Evolutionary conservation across 257 asterid species (phyloP), one percentile per base, ranked within the genome.

Genomic region (Prunella vulgaris): DNA sequence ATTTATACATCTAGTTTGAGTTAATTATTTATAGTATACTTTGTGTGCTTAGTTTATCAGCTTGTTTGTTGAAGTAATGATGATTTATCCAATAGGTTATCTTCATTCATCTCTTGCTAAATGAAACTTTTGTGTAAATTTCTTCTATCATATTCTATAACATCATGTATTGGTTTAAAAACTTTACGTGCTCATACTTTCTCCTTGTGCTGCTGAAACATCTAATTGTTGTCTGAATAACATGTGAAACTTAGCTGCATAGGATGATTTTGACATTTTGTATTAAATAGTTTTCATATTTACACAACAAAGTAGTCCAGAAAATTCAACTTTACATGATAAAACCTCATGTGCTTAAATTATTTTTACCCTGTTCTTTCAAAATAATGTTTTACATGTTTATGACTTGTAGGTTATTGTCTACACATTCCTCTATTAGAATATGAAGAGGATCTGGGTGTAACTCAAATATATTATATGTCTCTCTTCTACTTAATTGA

Each of bases 101-200:
- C 12, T 40, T 60, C 48, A 21, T 75, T 28, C 57, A 27, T 68
- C 18, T 60, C 35, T 21, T 38, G 66, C 60, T 60, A 66, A 58
- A 66, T 52, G 58, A 7, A 30, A 32, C 49, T 10, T n/a, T 42
- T 32, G 53, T 12, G 60, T 53, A 35, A 14, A 58, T 8, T 59
- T 21, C n/a, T 35, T 37, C 7, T 33, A 74, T 7, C 17, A 24
- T 33, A 22, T 30, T 54, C 44, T 25, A 27, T 27, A 25, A 8
- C n/a, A 27, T 46, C 54, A 27, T 58, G 44, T 73, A 14, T 57
- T 38, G 7, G 8, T 12, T 9, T 60, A 9, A 10, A 7, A 9
- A 9, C 28, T 37, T 49, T 64, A 13, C 13, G 10, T 54, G 66
- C 51, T 22, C 46, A 24, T 35, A 17, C 59, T n/a, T 53, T 44